Conservation (phyloP, 352 stramenopile genomes). For the Phytopythium litorale region DNA sequence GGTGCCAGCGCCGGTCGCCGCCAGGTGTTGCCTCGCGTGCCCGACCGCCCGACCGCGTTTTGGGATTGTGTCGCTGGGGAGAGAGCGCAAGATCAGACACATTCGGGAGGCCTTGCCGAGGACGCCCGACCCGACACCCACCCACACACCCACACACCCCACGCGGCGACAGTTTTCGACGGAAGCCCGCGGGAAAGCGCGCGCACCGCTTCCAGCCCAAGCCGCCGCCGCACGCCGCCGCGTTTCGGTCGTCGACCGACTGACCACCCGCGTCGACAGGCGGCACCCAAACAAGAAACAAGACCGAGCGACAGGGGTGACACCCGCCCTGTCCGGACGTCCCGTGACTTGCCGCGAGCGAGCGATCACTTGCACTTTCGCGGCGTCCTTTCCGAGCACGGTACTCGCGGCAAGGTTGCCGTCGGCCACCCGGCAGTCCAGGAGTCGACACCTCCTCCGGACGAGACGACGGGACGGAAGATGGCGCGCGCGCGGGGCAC, state of each 20-base stretch:
- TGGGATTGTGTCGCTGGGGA: neutral
- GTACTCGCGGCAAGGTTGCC: constrained; percentile 4
- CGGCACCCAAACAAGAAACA: neutral
- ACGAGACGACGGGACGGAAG: neutral
- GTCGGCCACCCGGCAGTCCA: too few species aligned
- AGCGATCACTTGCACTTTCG: neutral
- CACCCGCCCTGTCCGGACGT: too few species aligned
- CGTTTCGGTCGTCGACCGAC: neutral
- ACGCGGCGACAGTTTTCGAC: neutral
- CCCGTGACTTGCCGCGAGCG: neutral
- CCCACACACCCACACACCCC: neutral
- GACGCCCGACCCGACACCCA: neutral
- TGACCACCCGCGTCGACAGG: neutral
- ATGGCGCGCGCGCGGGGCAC: neutral
- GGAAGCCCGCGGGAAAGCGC: neutral
- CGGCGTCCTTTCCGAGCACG: constrained; percentile 3
- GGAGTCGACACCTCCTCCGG: too few species aligned
- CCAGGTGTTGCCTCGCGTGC: neutral
- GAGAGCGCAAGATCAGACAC: neutral
- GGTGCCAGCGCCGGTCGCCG: neutral
- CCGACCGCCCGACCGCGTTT: too few species aligned
- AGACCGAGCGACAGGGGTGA: neutral
- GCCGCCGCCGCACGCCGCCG: neutral
- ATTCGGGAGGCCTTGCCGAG: too few species aligned
- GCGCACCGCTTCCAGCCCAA: neutral